These are phyloP conservation scores for Coniella lustricola DNA, from an alignment of 2,329 filamentous ascomycete species.

Conservation along the genomic window DNA sequence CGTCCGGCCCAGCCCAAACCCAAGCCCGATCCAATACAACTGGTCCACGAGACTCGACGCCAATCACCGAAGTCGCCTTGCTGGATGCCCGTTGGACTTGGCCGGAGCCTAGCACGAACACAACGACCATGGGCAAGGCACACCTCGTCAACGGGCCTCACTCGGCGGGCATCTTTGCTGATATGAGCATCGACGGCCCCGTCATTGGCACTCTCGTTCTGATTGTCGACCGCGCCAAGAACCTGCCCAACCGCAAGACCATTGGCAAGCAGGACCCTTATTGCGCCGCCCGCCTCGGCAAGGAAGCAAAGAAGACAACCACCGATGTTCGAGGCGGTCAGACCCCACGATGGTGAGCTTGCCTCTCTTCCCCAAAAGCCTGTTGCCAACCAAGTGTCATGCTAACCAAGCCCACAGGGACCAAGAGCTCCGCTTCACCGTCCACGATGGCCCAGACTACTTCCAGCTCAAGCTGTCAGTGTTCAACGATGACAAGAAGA, in stretches of 20 bases:
- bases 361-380: not conserved
- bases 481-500: slow-evolving; percentile 98
- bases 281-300: slow-evolving; percentile 85
- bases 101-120: not conserved
- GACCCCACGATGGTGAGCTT: slow-evolving; percentile 81
- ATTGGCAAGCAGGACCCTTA: slow-evolving; percentile 99
- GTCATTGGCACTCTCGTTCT: slow-evolving; percentile 88
- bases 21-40: too few relatives aligned
- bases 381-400: not conserved
- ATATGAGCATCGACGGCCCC: slow-evolving; percentile 89
- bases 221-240: slow-evolving; percentile 92
- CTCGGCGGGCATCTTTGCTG: slow-evolving; percentile 87
- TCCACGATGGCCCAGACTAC: slow-evolving; percentile 95
- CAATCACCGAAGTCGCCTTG: too few relatives aligned
- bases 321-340: slow-evolving; percentile 93
- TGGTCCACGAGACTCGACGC: too few relatives aligned
- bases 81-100: too few relatives aligned
- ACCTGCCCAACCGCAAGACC: slow-evolving; percentile 90
- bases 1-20: too few relatives aligned
- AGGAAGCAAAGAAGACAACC: slow-evolving; percentile 94
- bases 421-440: slow-evolving; percentile 90
- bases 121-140: slow-evolving; percentile 40
- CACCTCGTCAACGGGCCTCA: slow-evolving; percentile 60
- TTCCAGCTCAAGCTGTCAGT: slow-evolving; percentile 91
- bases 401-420: slow-evolving; percentile 56